phyloP scores from a whole-genome alignment of 1,284 basidiomycete genomes.

The Moesziomyces sp. region DNA sequence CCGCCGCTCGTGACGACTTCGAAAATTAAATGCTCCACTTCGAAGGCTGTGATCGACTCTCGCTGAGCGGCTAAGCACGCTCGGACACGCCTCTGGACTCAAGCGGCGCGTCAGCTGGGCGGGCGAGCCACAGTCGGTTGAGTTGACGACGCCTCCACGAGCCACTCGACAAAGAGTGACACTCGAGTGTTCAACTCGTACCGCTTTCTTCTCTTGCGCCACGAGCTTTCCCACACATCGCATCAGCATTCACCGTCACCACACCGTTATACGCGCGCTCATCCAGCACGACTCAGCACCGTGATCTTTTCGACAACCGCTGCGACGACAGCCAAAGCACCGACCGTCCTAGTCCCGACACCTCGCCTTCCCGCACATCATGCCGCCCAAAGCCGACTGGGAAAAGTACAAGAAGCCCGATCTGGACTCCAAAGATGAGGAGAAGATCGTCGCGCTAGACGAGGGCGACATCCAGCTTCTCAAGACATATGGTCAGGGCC shows the following conservation, averaged over 20 bases:
- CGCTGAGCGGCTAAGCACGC: background rate
- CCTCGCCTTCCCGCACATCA: conserved; percentile 17
- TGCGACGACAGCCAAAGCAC: background rate
- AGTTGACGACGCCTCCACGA: conserved; percentile 15
- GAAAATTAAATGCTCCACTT: background rate
- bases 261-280: background rate
- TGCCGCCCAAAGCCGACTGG: conserved; percentile 67
- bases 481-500: conserved; percentile 99
- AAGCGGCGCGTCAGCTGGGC: background rate
- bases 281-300: background rate
- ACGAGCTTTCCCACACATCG: background rate
- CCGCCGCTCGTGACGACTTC: background rate
- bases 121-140: background rate
- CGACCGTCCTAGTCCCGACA: background rate
- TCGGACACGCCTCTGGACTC: background rate
- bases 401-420: conserved; percentile 67
- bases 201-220: background rate
- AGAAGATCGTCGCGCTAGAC: conserved; percentile 78
- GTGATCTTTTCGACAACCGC: background rate
- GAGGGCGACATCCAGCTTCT: conserved; percentile 99
- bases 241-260: background rate
- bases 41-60: background rate
- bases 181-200: background rate
- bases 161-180: background rate
- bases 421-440: conserved; percentile 60